phyloP scores from a whole-genome alignment of 2,329 filamentous ascomycete genomes.

The Hypomyces perniciosus region DNA sequence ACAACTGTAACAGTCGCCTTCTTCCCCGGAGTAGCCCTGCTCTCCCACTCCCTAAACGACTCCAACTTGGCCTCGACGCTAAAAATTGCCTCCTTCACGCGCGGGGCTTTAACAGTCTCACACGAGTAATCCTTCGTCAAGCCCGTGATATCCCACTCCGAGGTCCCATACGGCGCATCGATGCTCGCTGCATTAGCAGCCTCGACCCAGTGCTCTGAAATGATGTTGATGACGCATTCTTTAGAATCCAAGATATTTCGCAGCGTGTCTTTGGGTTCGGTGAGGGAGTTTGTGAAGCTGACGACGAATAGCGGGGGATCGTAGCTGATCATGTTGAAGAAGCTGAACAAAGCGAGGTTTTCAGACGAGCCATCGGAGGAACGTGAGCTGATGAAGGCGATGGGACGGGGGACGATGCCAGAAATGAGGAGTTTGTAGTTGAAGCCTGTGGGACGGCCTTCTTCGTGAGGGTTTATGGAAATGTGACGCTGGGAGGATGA shows the following conservation, averaged over 20 bases:
- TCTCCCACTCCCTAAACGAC: constrained; percentile 71
- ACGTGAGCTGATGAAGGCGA: constrained; percentile 54
- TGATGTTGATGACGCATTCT: constrained; percentile 84
- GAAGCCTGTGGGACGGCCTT: constrained; percentile 57
- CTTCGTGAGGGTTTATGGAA: constrained; percentile 73
- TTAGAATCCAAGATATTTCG: constrained; percentile 63
- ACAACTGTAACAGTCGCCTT: constrained; percentile 70
- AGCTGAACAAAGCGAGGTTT: constrained; percentile 85
- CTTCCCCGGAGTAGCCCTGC: constrained; percentile 60
- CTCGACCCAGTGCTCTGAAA: constrained; percentile 77
- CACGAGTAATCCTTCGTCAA: constrained; percentile 63
- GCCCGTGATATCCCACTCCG: constrained; percentile 75
- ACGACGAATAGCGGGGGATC: constrained; percentile 79
- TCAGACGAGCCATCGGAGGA: constrained; percentile 51
- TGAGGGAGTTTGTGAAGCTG: constrained; percentile 40
- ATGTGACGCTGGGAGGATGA: constrained; percentile 51
- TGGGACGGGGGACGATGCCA: constrained; percentile 74
- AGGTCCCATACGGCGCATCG: constrained; percentile 69
- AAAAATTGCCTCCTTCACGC: constrained; percentile 79
- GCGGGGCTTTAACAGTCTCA: constrained; percentile 59
- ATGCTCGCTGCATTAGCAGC: constrained; percentile 78
- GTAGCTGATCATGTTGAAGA: constrained; percentile 76
- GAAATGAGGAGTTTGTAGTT: constrained; percentile 95
- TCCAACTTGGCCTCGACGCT: constrained; percentile 75
- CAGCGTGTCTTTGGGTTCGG: constrained; percentile 69